A percentile compares a stretch with the other conserved stretches of the same genome.
phyloP scores from a whole-genome alignment of 495 filamentous ascomycete species.

The Tuber aestivum region DNA sequence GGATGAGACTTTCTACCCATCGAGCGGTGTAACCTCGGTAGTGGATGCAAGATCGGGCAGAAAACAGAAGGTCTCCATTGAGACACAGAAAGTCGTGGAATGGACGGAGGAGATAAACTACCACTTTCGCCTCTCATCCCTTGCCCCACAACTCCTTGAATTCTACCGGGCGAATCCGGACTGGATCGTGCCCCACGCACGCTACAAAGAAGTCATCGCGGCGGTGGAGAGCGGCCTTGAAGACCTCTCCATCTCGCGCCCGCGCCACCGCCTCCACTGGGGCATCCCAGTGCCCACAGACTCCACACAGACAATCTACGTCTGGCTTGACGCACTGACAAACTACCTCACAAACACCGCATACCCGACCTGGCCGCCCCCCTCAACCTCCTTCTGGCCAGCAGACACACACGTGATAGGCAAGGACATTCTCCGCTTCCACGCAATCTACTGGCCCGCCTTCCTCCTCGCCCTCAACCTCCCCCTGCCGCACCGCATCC shows the following conservation, averaged over 20 bases:
- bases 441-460: constrained; percentile 96
- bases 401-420: constrained; percentile 87
- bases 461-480: constrained; percentile 85
- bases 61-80: constrained; percentile 73
- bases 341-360: constrained; percentile 87
- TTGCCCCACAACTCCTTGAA: constrained; percentile 65
- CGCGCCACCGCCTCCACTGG: constrained; percentile 70
- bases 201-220: constrained; percentile 63
- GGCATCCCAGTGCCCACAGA: constrained; percentile 87
- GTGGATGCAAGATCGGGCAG: constrained; percentile 73
- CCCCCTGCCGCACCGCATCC: constrained; percentile 70
- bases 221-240: constrained; percentile 64
- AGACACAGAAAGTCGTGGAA: constrained; percentile 87
- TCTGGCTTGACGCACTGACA: constrained; percentile 92
- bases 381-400: constrained; percentile 63
- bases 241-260: constrained; percentile 86
- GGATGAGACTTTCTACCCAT: constrained; percentile 93
- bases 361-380: constrained; percentile 64
- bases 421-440: constrained; percentile 94
- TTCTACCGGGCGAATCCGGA: constrained; percentile 67
- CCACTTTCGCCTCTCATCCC: constrained; percentile 82
- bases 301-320: constrained; percentile 83
- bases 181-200: constrained; percentile 62
- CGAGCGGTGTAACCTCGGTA: constrained; percentile 62
- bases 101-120: constrained; percentile 94